Evolutionary conservation across 2,329 filamentous ascomycete species (phyloP).

Genomic region (Grosmannia serpens): DNA sequence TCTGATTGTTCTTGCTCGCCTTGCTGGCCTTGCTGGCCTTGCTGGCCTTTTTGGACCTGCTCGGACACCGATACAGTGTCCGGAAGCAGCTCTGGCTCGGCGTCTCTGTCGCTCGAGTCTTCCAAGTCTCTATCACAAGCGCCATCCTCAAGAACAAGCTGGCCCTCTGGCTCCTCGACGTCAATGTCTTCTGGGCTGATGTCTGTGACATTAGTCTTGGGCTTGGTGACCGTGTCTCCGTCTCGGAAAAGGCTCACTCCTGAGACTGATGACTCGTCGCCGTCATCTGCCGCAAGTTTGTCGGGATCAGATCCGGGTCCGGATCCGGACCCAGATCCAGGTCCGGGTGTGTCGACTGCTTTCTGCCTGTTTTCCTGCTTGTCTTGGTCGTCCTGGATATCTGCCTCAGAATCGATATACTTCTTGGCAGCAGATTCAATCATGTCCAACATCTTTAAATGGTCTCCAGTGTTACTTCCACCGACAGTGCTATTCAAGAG

Average conservation of each 20-base stretch:
- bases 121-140: conserved; percentile 5
- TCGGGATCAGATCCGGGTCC: background rate
- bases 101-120: background rate
- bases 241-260: conserved; percentile 14
- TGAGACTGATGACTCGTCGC: background rate
- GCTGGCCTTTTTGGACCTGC: background rate
- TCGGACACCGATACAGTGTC: background rate
- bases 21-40: background rate
- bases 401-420: conserved; percentile 28
- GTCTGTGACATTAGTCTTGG: conserved; percentile 17
- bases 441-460: conserved; percentile 36
- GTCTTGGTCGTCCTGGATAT: background rate
- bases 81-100: background rate
- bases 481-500: conserved; percentile 20
- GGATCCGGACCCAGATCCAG: background rate
- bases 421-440: conserved; percentile 39
- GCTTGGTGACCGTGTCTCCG: background rate
- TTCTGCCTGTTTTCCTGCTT: background rate
- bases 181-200: conserved; percentile 37
- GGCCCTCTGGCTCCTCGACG: conserved; percentile 31
- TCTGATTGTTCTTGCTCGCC: background rate
- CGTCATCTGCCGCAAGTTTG: background rate
- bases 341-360: background rate
- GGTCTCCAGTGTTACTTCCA: conserved; percentile 19
- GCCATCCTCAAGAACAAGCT: conserved; percentile 20